phyloP scores from a whole-genome alignment of 108 stramenopile genomes.

The Hondaea fermentalgiana region DNA sequence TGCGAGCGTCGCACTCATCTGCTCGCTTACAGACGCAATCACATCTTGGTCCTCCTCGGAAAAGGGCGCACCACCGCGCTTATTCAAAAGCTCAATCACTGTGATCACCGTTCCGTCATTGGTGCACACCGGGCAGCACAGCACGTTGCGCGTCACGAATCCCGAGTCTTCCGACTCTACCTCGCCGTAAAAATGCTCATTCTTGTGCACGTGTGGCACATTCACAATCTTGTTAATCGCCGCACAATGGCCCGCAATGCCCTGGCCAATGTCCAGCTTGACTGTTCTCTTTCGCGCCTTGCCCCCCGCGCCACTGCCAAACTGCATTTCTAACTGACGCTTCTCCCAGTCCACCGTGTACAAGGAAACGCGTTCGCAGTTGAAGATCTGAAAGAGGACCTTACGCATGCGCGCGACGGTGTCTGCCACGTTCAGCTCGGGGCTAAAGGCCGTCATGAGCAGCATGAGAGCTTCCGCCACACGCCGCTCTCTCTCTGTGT shows the following conservation, averaged over 20 bases:
- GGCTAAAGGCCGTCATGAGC: slow-evolving; percentile 13
- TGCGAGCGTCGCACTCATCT: slow-evolving; percentile 1
- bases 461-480: neutral
- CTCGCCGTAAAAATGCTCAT: neutral
- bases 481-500: neutral
- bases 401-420: neutral
- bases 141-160: neutral
- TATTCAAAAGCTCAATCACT: neutral
- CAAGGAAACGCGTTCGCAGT: neutral
- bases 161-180: neutral
- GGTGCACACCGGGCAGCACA: slow-evolving; percentile 9
- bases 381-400: neutral
- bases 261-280: neutral
- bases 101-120: slow-evolving; percentile 4
- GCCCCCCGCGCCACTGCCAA: neutral
- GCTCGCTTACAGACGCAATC: neutral
- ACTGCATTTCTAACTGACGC: neutral
- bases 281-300: neutral
- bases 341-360: neutral
- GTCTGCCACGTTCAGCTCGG: slow-evolving; percentile 22
- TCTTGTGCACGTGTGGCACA: neutral
- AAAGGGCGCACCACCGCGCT: neutral
- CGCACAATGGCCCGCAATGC: slow-evolving; percentile 1
- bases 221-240: neutral
- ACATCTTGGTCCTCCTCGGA: slow-evolving; percentile 5